Evolutionary conservation across 1,284 basidiomycete genomes (phyloP), one percentile per base, ranked within the genome.

Genomic region (Apiotrichum veenhuisii): DNA sequence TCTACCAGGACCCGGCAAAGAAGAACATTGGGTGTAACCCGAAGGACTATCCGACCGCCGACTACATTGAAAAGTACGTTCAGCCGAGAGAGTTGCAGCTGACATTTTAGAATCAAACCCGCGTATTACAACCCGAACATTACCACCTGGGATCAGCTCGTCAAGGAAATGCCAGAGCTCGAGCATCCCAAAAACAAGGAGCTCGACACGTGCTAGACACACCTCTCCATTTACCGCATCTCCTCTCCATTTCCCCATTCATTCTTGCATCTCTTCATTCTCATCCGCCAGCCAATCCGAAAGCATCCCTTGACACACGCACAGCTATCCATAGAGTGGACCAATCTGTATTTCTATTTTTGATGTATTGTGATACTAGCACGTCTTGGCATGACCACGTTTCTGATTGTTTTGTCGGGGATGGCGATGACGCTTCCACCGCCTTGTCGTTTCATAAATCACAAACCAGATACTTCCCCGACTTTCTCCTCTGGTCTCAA

Each of bases 1-100:
- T 80, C n/a, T 81, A 79, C 55, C 80, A 81, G 61, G 55, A 57
- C 22, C 62, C 71, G n/a, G 70, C 73, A 23, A 76, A 75, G 18
- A 64, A 76, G 18, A 65, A 67, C 0, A 55, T 78, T 11, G 75
- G 74, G 2, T 77, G 76, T 47, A 69, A 74, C 62, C 73, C 73
- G 15, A 44, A 27, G 67, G 75, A 75, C 54, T 65, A 70, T 55
- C 76, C 76, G 1, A 77, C 76, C 0, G 71, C 72, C 5, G 67
- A 64, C 36, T 76, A 76, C 59, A 77, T 77, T 48, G 57, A 64
- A 15, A 59, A 58, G 25, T 69, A 74, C 55, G 48, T 54, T 3
- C 57, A 71, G 5, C 22, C 22, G 3, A 36, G 2, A 15, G 12
- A 20, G 7, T 1, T 26, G 23, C 15, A 26, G 30, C 34, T 36